Base-by-base conservation (phyloP, 306 rosid species). In the Abrus pulchellus region DNA sequence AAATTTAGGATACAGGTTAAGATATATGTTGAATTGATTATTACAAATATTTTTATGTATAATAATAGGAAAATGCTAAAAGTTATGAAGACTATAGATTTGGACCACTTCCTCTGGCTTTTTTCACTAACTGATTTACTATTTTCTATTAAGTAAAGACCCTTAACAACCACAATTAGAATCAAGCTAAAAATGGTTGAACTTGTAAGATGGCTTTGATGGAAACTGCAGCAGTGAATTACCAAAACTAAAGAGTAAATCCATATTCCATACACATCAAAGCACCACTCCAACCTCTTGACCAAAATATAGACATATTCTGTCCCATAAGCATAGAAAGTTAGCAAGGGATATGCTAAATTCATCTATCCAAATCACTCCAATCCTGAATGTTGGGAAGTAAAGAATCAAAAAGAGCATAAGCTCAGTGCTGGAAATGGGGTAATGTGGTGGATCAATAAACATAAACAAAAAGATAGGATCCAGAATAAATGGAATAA, bases 341-440 rank as follows among this genome's bases (percentile, higher is more conserved):
- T 36, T 27, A 27, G 54, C 27, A 68, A 68, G 38, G 13, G 75
- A 67, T 54, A 41, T 30, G 71, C 8, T 14, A 61, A 32, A 57
- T 57, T 41, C 44, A 61, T 75, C 32, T 55, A 68, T 68, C 73
- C 59, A 44, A n/a, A n/a, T 14, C 9, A 40, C 44, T 6, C 14
- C 20, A 38, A 66, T 68, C 45, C n/a, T 33, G 38, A 73, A 56
- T 55, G 20, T 10, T 44, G 45, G 27, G 50, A 49, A 55, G n/a
- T 56, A 11, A 32, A 67, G 76, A 43, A 13, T 32, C 69, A 67
- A 55, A 29, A 77, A 41, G 48, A 40, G 52, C 47, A 66, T 41
- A 68, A 14, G 50, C 47, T 55, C 63, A 33, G 53, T 45, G 14
- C 20, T 3, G 48, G 30, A 56, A 68, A 66, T 74, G 1, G 28